Evolutionary conservation across 495 filamentous ascomycete species (phyloP), one percentile per base, ranked within the genome.

Genomic region (Evernia prunastri): DNA sequence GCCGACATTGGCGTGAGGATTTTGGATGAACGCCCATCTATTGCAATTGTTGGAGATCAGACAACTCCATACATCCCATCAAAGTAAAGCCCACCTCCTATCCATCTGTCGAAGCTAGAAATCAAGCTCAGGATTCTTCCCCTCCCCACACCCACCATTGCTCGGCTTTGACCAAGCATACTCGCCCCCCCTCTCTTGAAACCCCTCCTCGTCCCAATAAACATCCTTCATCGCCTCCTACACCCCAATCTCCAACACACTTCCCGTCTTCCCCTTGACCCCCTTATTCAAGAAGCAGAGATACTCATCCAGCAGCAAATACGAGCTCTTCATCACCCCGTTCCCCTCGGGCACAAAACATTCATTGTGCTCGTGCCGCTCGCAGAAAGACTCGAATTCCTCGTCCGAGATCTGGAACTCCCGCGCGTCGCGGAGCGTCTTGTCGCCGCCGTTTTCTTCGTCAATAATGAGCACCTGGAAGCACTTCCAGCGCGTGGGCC

Each of bases 401-500:
- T 77, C 76, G 57, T 83, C 76, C 8, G 77, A 75, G 51, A 85
- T 78, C n/a, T 72, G 63, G 58, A 84, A 80, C 40, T 69, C 72
- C 43, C 72, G 70, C 1, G 75, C 81, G 70, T 85, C 75, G 20
- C 79, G 66, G 51, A 79, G 71, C 59, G 73, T 78, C 37, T 70
- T 67, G 9, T 74, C 71, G 6, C 76, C 72, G 43, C 82, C 81
- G 61, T 86, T 86, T 68, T 85, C 82, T 1, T 79, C 83, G 5
- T 69, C 70, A n/a, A 84, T 79, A 18, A 81, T 73, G 31, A 86
- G 75, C 15, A 82, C 78, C 63, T 85, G 83, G 67, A 86, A 86
- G 39, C 72, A 76, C 68, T 86, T 86, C 82, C 83, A 86, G 15
- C 81, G 80, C 63, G 81, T 83, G 2, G 83, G 83, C 15, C 68